These are phyloP conservation scores for Neltuma alba DNA, from an alignment of 306 rosid species.

Conservation along the genomic window DNA sequence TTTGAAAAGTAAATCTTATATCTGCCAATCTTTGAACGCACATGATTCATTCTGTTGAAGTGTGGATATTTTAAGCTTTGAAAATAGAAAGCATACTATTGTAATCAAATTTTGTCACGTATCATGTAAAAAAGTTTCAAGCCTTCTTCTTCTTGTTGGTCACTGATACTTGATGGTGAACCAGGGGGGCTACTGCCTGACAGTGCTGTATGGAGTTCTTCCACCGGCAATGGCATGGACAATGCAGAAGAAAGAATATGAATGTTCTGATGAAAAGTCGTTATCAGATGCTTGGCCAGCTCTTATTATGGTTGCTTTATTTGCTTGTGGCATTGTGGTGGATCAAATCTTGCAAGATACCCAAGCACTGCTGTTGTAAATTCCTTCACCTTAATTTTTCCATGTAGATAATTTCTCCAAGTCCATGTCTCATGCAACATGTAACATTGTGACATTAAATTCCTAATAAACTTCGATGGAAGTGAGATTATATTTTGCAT, in stretches of 20 bases:
- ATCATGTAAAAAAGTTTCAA: background rate
- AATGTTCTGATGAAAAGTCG: slow-evolving; percentile 29
- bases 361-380: slow-evolving; percentile 36
- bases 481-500: background rate
- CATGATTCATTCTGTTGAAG: background rate
- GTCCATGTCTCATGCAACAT: background rate
- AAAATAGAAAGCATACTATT: background rate
- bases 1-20: background rate
- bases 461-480: too few relatives aligned
- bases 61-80: background rate
- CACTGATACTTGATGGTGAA: slow-evolving; percentile 30
- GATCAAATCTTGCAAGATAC: slow-evolving; percentile 68
- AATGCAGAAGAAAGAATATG: slow-evolving; percentile 45
- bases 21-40: background rate
- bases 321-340: slow-evolving; percentile 59
- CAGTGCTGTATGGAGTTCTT: slow-evolving; percentile 75
- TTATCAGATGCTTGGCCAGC: slow-evolving; percentile 54
- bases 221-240: slow-evolving; percentile 86
- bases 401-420: background rate
- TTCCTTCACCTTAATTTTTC: background rate
- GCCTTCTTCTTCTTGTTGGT: background rate
- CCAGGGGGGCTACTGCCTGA: slow-evolving; percentile 85
- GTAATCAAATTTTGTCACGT: background rate
- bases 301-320: slow-evolving; percentile 56
- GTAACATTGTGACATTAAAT: too few relatives aligned